These are phyloP conservation scores for Solanum aculeatissimum DNA, from an alignment of 305 asterid species.

Conservation along the genomic window DNA sequence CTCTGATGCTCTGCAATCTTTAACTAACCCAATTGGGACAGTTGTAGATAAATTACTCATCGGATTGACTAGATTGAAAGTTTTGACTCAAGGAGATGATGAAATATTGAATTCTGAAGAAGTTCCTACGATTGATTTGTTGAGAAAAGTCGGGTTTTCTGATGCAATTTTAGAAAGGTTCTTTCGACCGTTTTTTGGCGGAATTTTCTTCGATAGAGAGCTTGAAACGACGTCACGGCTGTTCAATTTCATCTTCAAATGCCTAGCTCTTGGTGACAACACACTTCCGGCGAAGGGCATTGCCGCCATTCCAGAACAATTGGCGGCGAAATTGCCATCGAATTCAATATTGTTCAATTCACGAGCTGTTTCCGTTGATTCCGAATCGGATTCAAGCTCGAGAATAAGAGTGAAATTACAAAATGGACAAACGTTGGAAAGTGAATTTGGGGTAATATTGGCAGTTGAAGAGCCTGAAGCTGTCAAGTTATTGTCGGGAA, in stretches of 20 bases:
- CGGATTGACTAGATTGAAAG: conserved; percentile 58
- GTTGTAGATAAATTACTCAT: conserved; percentile 59
- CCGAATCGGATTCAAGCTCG: conserved; percentile 13
- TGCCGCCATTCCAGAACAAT: conserved; percentile 69
- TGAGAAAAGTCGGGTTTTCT: conserved; percentile 62
- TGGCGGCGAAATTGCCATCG: conserved; percentile 49
- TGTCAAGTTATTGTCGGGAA: conserved; percentile 27
- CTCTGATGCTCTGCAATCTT: conserved; percentile 38
- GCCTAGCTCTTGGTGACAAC: conserved; percentile 80
- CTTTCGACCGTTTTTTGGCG: conserved; percentile 84
- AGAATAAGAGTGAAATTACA: conserved; percentile 23
- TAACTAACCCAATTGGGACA: conserved; percentile 72
- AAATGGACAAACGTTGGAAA: conserved; percentile 38
- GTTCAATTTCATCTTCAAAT: conserved; percentile 77
- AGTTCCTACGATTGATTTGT: conserved; percentile 32
- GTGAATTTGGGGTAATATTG: conserved; percentile 63
- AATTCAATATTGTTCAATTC: conserved; percentile 44
- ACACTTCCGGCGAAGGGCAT: conserved; percentile 82
- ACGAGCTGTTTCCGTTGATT: conserved; percentile 34
- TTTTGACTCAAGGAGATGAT: conserved; percentile 40
- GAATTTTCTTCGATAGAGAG: conserved; percentile 74
- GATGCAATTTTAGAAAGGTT: conserved; percentile 64
- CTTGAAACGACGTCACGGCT: conserved; percentile 79
- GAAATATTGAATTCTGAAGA: conserved; percentile 58
- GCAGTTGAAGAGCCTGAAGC: conserved; percentile 84